Base-by-base conservation (phyloP, 352 stramenopile genomes). In the Globisporangium solare region DNA sequence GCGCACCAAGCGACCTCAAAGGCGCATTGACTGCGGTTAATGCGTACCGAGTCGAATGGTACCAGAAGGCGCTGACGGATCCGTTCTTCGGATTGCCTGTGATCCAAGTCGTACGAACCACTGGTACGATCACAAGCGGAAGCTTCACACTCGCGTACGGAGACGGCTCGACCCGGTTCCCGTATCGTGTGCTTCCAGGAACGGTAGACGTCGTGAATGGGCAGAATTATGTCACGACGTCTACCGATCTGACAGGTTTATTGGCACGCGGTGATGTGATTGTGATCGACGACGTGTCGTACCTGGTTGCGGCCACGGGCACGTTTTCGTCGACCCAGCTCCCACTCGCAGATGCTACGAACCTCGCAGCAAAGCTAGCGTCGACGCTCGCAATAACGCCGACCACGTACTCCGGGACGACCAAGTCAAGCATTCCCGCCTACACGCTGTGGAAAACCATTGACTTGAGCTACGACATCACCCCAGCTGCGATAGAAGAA, bases 191-290 rank as follows among this genome's bases (percentile, higher is more conserved):
- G 27, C 61, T 94, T 6, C 82, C 82, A 2, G 84, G 82, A 11
- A 72, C 69, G 0, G 61, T 86, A 5, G 70, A 68, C 47, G 79
- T 82, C 21, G 75, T 91, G 0, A 54, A 88, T 8, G 66, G 74
- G 6, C 66, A 82, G 21, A 37, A 63, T 1, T 91, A 75, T 35
- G 50, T 97, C 10, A 78, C 83, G n/a, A 98, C 89, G 1, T 83
- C 86, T 11, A 51, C 67, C 2, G 94, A 98, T 59, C 69, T 98
- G 24, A 96, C 92, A 21, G 76, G 86, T n/a, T 61, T 89, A 24
- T 58, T 98, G 13, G 58, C 79, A 14, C 74, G 70, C 18, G 92
- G 92, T 6, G 94, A 98, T 58, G 24, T 83, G 10, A 71, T 98
- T 17, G 54, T 79, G 14, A 74, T 98, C 22, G 76, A 86, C 22